Evolutionary conservation across 2,329 filamentous ascomycete genomes (phyloP).

Genomic region (Zymoseptoria tritici): DNA sequence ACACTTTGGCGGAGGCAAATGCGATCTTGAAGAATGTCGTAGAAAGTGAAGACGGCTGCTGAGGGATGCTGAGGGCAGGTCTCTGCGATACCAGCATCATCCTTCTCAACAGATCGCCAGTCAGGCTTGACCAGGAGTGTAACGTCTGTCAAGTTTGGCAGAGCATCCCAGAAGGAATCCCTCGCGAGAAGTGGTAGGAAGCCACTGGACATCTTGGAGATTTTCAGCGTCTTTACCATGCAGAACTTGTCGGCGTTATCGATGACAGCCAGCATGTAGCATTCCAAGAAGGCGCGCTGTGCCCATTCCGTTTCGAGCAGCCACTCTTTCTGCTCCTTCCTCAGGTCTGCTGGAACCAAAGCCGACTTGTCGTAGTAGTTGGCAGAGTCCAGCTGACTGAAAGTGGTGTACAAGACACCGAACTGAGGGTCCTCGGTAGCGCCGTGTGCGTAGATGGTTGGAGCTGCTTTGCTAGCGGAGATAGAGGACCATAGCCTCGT

Average conservation of each 20-base stretch:
- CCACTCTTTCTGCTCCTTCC: slow-evolving; percentile 59
- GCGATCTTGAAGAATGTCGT: slow-evolving; percentile 34
- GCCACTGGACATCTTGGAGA: slow-evolving; percentile 58
- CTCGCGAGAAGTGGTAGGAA: slow-evolving; percentile 51
- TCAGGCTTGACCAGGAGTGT: slow-evolving; percentile 57
- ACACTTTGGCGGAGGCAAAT: slow-evolving; percentile 45
- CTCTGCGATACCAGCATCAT: slow-evolving; percentile 45
- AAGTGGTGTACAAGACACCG: slow-evolving; percentile 31
- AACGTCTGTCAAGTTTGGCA: slow-evolving; percentile 49
- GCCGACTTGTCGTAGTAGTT: slow-evolving; percentile 21
- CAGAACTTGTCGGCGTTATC: slow-evolving; percentile 51
- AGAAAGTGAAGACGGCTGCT: slow-evolving; percentile 45
- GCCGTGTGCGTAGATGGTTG: neutral
- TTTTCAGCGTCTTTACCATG: slow-evolving; percentile 51
- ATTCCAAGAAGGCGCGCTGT: slow-evolving; percentile 60
- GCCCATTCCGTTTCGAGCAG: slow-evolving; percentile 62
- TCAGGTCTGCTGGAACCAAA: slow-evolving; percentile 51
- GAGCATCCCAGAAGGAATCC: slow-evolving; percentile 53
- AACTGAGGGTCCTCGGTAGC: neutral
- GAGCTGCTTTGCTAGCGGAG: slow-evolving; percentile 4
- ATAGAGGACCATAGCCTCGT: slow-evolving; percentile 16
- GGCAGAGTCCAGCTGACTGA: slow-evolving; percentile 18
- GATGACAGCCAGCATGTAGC: slow-evolving; percentile 57
- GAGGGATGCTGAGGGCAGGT: slow-evolving; percentile 46
- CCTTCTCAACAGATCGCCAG: slow-evolving; percentile 54